These are phyloP conservation scores for Ceratocystis variospora DNA, from an alignment of 2,329 filamentous ascomycete genomes.

Conservation along the genomic window DNA sequence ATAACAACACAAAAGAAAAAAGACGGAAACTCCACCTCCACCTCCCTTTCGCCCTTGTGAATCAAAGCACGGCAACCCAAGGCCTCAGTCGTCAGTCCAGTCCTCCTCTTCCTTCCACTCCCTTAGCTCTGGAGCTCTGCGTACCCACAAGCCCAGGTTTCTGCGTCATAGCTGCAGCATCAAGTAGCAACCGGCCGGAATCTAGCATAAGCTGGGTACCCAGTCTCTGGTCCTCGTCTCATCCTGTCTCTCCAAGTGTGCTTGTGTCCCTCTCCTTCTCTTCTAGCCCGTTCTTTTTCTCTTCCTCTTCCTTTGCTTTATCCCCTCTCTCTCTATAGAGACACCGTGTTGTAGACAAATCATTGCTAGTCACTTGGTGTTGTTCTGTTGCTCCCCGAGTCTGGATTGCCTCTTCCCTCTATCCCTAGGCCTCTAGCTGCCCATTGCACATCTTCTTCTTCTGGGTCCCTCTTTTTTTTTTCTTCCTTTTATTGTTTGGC, in stretches of 20 bases:
- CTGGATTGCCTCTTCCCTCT: background rate
- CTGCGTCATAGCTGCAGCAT: slow-evolving; percentile 2
- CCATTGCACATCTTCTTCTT: background rate
- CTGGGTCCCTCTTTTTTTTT: background rate
- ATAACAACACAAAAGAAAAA: too few relatives aligned
- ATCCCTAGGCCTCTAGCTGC: background rate
- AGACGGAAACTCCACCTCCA: too few relatives aligned
- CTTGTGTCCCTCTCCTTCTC: background rate
- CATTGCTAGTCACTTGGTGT: too few relatives aligned
- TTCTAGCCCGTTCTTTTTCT: background rate
- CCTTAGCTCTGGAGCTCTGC: background rate
- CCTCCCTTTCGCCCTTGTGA: too few relatives aligned
- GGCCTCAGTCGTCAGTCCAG: background rate
- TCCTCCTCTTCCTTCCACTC: background rate
- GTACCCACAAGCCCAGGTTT: background rate
- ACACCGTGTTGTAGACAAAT: too few relatives aligned
- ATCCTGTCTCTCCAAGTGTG: background rate
- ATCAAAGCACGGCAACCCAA: background rate
- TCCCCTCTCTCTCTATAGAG: background rate
- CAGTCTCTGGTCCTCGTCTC: background rate
- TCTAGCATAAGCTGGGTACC: background rate
- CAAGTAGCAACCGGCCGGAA: slow-evolving; percentile 5
- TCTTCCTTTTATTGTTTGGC: background rate
- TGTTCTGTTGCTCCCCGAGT: too few relatives aligned
- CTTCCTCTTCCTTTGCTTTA: background rate